These are phyloP conservation scores for Neofusicoccum ribis DNA, from an alignment of 2,329 filamentous ascomycete genomes.

Conservation along the genomic window DNA sequence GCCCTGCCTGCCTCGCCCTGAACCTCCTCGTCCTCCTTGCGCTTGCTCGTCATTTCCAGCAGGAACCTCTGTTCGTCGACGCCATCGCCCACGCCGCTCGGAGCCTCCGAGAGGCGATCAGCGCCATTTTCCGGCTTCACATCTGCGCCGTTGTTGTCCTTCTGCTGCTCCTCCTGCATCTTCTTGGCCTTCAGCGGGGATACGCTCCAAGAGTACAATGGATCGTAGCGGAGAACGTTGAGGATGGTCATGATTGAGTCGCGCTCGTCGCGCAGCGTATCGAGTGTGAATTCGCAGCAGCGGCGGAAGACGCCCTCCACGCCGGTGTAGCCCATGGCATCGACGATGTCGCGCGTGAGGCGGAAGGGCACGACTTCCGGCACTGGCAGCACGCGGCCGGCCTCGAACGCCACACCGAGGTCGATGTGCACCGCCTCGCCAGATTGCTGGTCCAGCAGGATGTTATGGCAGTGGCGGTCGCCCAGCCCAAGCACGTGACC, in stretches of 20 bases:
- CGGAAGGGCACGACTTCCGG: constrained; percentile 96
- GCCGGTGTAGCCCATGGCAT: constrained; percentile 93
- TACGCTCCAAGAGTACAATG: constrained; percentile 92
- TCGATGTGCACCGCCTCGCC: constrained; percentile 98
- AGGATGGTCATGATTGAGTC: constrained; percentile 99
- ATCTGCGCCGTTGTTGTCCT: constrained; percentile 32
- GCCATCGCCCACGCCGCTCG: constrained; percentile 28
- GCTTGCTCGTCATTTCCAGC: constrained; percentile 29
- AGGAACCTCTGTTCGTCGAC: constrained; percentile 26
- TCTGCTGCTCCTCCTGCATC: constrained; percentile 65
- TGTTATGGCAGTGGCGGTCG: constrained; percentile 95
- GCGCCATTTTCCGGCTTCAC: constrained; percentile 26
- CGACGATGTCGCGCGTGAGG: constrained; percentile 88
- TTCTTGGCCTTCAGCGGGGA: constrained; percentile 67
- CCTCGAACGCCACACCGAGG: constrained; percentile 94
- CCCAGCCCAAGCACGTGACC: constrained; percentile 91
- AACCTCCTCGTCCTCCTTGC: constrained; percentile 49
- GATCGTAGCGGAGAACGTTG: constrained; percentile 97
- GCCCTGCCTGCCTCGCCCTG: constrained; percentile 86
- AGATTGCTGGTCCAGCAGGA: constrained; percentile 82
- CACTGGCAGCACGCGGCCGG: constrained; percentile 89
- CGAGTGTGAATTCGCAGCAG: constrained; percentile 97
- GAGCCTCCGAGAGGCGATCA: constrained; percentile 30
- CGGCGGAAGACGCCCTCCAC: constrained; percentile 95
- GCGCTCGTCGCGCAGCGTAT: constrained; percentile 89